phyloP scores from a whole-genome alignment of 2,329 filamentous ascomycete genomes.

The Paecilomyces sp. region DNA sequence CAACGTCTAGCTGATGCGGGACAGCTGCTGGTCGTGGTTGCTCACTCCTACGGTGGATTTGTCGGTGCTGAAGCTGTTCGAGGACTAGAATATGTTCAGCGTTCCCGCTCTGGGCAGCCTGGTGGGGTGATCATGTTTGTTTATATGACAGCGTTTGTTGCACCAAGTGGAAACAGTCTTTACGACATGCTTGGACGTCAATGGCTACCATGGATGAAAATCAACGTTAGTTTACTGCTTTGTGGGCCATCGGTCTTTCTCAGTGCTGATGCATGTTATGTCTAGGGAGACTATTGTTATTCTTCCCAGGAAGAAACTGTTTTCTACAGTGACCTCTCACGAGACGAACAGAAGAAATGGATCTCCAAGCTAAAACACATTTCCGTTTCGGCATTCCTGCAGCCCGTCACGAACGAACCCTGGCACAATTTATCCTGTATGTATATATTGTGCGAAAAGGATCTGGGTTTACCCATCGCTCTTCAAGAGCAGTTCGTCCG shows the following conservation, averaged over 20 bases:
- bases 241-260: neutral
- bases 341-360: conserved; percentile 11
- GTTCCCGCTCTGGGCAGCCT: neutral
- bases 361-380: conserved; percentile 10
- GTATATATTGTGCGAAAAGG: conserved; percentile 25
- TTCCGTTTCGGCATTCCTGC: conserved; percentile 10
- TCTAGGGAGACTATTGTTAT: neutral
- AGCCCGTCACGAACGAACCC: conserved; percentile 12
- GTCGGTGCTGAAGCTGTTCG: neutral
- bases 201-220: neutral
- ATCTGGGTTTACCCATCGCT: conserved; percentile 12
- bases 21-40: neutral
- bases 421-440: conserved; percentile 21
- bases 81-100: neutral
- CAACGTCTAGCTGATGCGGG: conserved; percentile 11
- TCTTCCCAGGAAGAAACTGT: neutral
- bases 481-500: neutral
- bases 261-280: neutral
- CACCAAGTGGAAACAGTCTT: neutral
- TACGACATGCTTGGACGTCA: neutral
- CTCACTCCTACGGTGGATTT: neutral
- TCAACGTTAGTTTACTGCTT: neutral
- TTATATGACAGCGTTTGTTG: neutral
- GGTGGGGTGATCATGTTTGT: neutral
- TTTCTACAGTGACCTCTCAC: conserved; percentile 18